Base-by-base conservation (phyloP, 306 rosid genomes). In the Castanea sativa region DNA sequence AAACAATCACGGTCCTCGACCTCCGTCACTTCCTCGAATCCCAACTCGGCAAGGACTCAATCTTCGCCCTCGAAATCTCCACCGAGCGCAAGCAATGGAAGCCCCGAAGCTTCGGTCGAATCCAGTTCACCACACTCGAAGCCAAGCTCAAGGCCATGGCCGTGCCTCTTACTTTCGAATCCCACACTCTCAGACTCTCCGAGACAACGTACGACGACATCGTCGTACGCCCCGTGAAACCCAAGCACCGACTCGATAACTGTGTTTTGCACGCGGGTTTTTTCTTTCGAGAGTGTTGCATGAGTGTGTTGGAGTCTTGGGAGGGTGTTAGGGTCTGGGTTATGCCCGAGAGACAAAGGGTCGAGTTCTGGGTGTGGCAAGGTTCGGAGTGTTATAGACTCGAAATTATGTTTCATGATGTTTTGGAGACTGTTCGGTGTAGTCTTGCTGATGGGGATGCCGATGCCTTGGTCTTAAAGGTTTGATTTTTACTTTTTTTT, bases 31-130 rank as follows among this genome's bases (percentile, higher is more conserved):
- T 86, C 81, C 86, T 94, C 19, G 85, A 88, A 25, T 79, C 92
- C 55, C 64, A 55, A 15, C 79, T 91, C 5, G 92, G 92, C 3
- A 73, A 80, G 11, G 84, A 87, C 78, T 85, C 97, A 29, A 75
- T 92, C 80, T 94, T 82, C 87, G 97, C 99, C 81, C 69, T 92
- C 18, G 95, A 94, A 71, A 92, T 91, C 86, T 65, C 63, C 78
- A 78, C 85, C 45, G 92, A 87, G 55, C 91, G 84, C 78, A 29
- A 79, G 73, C 91, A 91, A 87, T 94, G 97, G 97, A 92, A 88
- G 73, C 89, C 97, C 0, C 92, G 97, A 4, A 91, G 92, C 80
- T 57, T 53, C n/a, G 97, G 97, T 12, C 92, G 97, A 18, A 82
- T 92, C 55, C 99, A 94, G 87, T 94, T 94, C 90, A 53, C 89